phyloP scores from a whole-genome alignment of 805 yeast genomes.

The Candida dajiaensis region DNA sequence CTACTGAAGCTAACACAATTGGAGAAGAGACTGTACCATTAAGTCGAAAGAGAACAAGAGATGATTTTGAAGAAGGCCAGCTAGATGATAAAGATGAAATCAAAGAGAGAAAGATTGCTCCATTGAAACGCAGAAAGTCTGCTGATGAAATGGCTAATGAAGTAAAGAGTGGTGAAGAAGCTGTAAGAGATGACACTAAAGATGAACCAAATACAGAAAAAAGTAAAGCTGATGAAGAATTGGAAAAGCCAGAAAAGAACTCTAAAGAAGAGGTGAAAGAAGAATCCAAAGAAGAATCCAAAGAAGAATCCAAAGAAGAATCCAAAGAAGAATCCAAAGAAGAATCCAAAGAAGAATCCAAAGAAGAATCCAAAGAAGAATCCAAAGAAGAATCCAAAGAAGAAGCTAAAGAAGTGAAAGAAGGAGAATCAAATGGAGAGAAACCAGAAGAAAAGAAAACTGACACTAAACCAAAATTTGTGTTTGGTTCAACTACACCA shows the following conservation, averaged over 20 bases:
- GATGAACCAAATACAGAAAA: background rate
- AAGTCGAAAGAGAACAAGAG: constrained; percentile 24
- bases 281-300: constrained; percentile 7
- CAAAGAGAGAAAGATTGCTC: constrained; percentile 5
- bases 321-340: constrained; percentile 6
- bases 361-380: background rate
- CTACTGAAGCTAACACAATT: background rate
- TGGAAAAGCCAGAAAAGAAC: background rate
- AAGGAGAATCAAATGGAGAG: background rate
- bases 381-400: constrained; percentile 6
- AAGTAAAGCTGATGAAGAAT: background rate
- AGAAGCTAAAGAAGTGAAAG: background rate
- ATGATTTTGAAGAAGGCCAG: constrained; percentile 14
- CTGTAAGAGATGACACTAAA: background rate
- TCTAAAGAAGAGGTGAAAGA: constrained; percentile 7
- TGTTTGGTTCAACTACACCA: constrained; percentile 48
- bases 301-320: background rate
- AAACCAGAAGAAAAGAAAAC: constrained; percentile 1
- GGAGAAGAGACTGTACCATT: constrained; percentile 1
- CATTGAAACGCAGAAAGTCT: constrained; percentile 5
- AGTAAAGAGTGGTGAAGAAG: constrained; percentile 1
- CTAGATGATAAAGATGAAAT: constrained; percentile 14
- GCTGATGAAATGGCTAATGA: constrained; percentile 5
- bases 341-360: background rate
- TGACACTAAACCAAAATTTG: constrained; percentile 36